Conservation (phyloP, 768 basidiomycete genomes). For the Lentinus tigrinus region DNA sequence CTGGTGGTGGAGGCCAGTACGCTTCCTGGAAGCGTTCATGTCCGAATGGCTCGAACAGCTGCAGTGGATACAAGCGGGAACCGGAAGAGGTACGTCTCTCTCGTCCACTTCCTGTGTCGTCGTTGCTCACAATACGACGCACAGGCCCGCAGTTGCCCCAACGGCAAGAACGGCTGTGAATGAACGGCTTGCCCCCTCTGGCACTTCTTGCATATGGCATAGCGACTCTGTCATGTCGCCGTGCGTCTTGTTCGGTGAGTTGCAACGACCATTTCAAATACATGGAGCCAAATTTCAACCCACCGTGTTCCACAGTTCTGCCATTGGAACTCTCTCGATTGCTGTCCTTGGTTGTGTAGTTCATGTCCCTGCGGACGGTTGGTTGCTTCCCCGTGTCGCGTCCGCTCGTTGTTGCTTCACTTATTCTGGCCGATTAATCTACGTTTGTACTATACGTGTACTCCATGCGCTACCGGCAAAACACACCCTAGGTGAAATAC, state of each 20-base stretch:
- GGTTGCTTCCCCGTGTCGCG: not conserved
- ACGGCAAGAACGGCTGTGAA: not conserved
- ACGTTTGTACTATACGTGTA: constrained; percentile 16
- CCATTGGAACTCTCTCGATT: not conserved
- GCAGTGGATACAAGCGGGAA: not conserved
- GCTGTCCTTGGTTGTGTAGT: not conserved
- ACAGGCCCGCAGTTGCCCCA: constrained; percentile 11
- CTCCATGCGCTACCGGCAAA: not conserved
- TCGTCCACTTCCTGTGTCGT: not conserved
- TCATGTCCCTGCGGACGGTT: not conserved
- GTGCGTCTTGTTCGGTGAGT: not conserved
- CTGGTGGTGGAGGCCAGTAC: not conserved
- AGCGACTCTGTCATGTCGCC: not conserved
- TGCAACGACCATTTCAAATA: not conserved
- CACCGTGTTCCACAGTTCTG: not conserved
- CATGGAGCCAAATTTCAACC: not conserved
- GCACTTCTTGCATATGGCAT: not conserved
- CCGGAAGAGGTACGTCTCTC: not conserved
- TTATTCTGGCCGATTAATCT: constrained; percentile 14
- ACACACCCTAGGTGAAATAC: constrained; percentile 1
- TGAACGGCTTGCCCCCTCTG: not conserved
- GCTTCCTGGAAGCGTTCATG: not conserved
- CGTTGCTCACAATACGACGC: not conserved
- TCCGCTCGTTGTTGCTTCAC: constrained; percentile 13
- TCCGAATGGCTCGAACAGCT: not conserved